Base-by-base conservation (phyloP, 2,329 filamentous ascomycete genomes). In the Furcasterigmium sp. region DNA sequence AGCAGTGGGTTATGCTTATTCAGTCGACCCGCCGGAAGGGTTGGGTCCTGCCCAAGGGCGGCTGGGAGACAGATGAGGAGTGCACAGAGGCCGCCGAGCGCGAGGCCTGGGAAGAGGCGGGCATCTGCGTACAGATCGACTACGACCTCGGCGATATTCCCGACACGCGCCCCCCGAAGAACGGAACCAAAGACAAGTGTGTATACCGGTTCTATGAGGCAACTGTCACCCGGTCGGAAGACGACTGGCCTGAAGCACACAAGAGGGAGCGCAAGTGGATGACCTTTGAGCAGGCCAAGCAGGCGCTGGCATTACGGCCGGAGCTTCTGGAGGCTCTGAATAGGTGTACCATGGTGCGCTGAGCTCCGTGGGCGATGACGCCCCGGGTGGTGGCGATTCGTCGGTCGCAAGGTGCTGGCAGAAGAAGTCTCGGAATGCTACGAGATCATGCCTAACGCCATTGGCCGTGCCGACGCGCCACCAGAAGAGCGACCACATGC, bases 51-150 rank as follows among this genome's bases (percentile, higher is more conserved):
- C 93, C 93, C 47, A 98, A 98, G 65, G 93, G 93, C 60, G 93
- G 93, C 47, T 98, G 93, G 91, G 93, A 98, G 66, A 85, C 82
- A 26, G 93, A 98, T 65, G 93, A 98, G 69, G 80, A 84, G 49
- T 93, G 87, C 50, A 81, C 85, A 49, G 80, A 91, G 62, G 48
- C 93, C 45, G 93, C 93, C 44, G 67, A 85, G 73, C 73, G 93
- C 53, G 93, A 98, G 67, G 93, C 93, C 48, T 97, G 93, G 93
- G 93, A 97, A 70, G 93, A 97, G 70, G 93, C 91, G 34, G 93
- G 93, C 57, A 94, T 97, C 58, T 75, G 86, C 56, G 87, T 91
- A 65, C 84, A 80, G 46, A 84, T 96, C 63, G 83, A 85, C 56
- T 85, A 84, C 61, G 89, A 95, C 63, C 77, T 98, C 40, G 91